Evolutionary conservation across 2,329 filamentous ascomycete species (phyloP).

Genomic region (Fusarium udum): DNA sequence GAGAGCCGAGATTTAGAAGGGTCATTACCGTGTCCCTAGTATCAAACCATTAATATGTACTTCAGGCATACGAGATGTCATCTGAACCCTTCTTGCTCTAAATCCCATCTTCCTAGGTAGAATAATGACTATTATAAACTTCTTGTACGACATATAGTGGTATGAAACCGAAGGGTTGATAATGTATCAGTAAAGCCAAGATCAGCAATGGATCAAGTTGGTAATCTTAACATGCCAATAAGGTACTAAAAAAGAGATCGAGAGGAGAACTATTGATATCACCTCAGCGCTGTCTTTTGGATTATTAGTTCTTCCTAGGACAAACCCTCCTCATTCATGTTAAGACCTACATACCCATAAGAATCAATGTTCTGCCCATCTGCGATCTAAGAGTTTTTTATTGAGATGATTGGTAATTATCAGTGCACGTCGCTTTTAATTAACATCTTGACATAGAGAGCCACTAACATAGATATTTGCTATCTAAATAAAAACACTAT

Average conservation of each 20-base stretch:
- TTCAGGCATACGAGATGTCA: rapidly evolving
- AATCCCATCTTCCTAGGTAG: rapidly evolving
- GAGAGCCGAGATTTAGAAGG: rapidly evolving
- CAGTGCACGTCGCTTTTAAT: no score
- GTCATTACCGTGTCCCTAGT: rapidly evolving
- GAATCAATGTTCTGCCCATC: rapidly evolving
- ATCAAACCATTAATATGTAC: rapidly evolving
- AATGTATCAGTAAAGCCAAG: background rate
- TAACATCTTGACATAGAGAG: no score
- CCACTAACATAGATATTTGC: no score
- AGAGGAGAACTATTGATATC: rapidly evolving
- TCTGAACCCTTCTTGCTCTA: rapidly evolving
- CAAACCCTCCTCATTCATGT: no score
- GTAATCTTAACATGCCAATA: background rate
- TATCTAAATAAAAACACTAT: background rate
- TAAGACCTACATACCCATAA: background rate
- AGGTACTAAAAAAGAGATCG: rapidly evolving
- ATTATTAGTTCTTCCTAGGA: rapidly evolving
- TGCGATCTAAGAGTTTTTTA: no score
- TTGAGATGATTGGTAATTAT: no score
- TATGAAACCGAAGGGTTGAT: background rate
- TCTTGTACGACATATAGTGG: background rate
- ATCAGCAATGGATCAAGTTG: rapidly evolving
- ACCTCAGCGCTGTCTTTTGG: background rate
- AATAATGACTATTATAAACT: rapidly evolving